These are phyloP conservation scores for Talaromyces verruculosus DNA, from an alignment of 2,329 filamentous ascomycete species.

Conservation along the genomic window DNA sequence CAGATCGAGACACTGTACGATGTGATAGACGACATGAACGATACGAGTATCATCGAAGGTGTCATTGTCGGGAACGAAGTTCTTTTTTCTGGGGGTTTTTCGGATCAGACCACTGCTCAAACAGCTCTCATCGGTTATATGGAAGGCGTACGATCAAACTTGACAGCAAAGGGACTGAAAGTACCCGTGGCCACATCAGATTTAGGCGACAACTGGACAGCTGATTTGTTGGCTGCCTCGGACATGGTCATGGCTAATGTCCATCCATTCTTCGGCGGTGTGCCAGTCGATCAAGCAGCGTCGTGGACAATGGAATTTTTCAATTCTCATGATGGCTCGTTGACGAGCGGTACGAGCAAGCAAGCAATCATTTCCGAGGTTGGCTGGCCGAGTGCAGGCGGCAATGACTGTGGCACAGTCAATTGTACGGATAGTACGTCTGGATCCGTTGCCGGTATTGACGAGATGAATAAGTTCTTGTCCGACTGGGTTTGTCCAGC, in stretches of 20 bases:
- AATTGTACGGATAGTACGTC: slow-evolving; percentile 56
- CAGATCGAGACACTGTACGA: slow-evolving; percentile 83
- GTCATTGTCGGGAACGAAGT: slow-evolving; percentile 66
- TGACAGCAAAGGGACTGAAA: slow-evolving; percentile 64
- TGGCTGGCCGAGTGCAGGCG: slow-evolving; percentile 84
- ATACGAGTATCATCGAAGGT: slow-evolving; percentile 56
- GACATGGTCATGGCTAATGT: slow-evolving; percentile 96
- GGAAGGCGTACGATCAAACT: slow-evolving; percentile 66
- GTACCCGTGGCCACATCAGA: slow-evolving; percentile 85
- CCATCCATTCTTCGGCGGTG: slow-evolving; percentile 91
- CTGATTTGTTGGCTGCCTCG: slow-evolving; percentile 65
- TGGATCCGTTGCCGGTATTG: slow-evolving; percentile 76
- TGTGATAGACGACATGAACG: slow-evolving; percentile 62
- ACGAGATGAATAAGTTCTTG: slow-evolving; percentile 84
- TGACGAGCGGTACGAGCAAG: slow-evolving; percentile 61
- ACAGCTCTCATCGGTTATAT: slow-evolving; percentile 65
- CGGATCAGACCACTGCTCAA: slow-evolving; percentile 63
- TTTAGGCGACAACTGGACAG: slow-evolving; percentile 82
- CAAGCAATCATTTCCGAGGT: slow-evolving; percentile 86
- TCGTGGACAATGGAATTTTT: slow-evolving; percentile 84
- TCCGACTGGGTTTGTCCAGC: slow-evolving; percentile 79
- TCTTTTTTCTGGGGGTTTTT: slow-evolving; percentile 52
- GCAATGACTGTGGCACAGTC: slow-evolving; percentile 68
- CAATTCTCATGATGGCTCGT: slow-evolving; percentile 63
- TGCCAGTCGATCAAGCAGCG: slow-evolving; percentile 66